Conservation (phyloP, 2,329 filamentous ascomycete species). For the Ophiostoma perfectum region DNA sequence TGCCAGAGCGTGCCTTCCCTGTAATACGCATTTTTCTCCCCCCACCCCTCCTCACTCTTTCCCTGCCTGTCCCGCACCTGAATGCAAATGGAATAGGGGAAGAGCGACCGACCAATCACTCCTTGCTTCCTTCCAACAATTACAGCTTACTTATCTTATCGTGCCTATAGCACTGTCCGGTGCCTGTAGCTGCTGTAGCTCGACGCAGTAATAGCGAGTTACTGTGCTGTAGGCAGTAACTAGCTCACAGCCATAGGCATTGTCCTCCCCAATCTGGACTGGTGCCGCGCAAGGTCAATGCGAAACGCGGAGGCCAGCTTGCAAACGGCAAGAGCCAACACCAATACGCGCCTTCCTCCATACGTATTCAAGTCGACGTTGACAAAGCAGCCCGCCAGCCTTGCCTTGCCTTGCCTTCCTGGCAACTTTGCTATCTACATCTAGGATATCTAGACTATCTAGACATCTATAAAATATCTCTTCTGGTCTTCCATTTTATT, state of each 20-base stretch:
- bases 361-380: not conserved
- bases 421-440: too few species aligned
- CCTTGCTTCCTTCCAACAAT: not conserved
- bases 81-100: not conserved
- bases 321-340: constrained; percentile 4
- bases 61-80: not conserved
- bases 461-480: not conserved
- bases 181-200: not conserved
- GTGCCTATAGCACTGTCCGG: not conserved
- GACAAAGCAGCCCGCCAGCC: not conserved
- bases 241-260: not conserved
- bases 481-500: too few species aligned
- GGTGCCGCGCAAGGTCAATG: not conserved
- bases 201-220: not conserved
- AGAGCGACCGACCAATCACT: not conserved
- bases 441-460: not conserved
- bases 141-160: not conserved
- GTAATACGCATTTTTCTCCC: constrained; percentile 9
- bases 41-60: constrained; percentile 3
- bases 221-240: not conserved
- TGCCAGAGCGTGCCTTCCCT: not conserved
- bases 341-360: not conserved
- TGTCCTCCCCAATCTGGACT: constrained; percentile 1
- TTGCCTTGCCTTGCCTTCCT: not conserved
- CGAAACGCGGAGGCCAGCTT: constrained; percentile 12